Conservation (phyloP, 164 flowering plant species). For the Piper betle region DNA sequence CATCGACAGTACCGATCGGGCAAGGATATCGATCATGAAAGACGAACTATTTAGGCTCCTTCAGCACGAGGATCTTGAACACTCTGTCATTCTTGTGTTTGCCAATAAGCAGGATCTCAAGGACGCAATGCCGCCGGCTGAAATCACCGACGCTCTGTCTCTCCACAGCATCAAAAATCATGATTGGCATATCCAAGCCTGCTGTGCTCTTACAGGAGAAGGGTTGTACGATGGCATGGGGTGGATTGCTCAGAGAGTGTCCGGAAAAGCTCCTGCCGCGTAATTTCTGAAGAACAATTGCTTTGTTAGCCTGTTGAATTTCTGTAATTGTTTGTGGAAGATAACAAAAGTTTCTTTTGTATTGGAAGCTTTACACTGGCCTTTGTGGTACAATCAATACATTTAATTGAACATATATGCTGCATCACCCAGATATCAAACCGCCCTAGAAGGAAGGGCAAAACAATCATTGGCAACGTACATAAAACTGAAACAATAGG, state of each 20-base stretch:
- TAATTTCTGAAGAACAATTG: neutral
- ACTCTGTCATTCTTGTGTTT: constrained; percentile 59
- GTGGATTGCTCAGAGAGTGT: constrained; percentile 76
- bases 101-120: constrained; percentile 92
- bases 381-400: constrained; percentile 3
- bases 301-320: neutral
- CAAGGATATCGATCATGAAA: constrained; percentile 73
- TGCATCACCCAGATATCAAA: neutral
- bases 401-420: neutral
- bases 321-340: neutral
- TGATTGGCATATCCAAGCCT: constrained; percentile 95
- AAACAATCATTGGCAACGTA: neutral
- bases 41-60: constrained; percentile 84
- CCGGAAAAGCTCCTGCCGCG: constrained; percentile 39
- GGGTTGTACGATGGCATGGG: constrained; percentile 84
- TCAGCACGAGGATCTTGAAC: constrained; percentile 72
- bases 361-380: constrained; percentile 6
- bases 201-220: constrained; percentile 80
- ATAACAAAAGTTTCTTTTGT: constrained; percentile 2
- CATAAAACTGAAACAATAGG: neutral
- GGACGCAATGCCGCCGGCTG: constrained; percentile 91
- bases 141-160: constrained; percentile 77
- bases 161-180: constrained; percentile 91
- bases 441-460: neutral
- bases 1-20: constrained; percentile 91